Base-by-base conservation (phyloP, 2,329 filamentous ascomycete genomes). In the Akanthomyces dipterigenus region DNA sequence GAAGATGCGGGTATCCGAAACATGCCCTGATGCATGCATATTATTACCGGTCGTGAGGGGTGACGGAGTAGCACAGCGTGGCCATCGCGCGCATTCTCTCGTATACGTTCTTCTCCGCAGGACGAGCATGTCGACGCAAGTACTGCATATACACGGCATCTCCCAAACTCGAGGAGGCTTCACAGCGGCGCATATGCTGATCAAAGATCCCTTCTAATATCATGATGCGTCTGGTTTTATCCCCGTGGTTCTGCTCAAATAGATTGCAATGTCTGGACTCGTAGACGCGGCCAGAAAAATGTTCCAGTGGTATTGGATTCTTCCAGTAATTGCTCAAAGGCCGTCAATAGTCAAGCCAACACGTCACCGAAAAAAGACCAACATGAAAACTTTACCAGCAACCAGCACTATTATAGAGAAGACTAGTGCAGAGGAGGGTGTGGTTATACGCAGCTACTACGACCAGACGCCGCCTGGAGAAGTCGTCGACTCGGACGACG, bases 391-490 rank as follows among this genome's bases (percentile, higher is more conserved):
- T 20, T 28, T 28, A 20, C 8, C 55, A 1, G 24, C 5, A n/a
- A 36, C 5, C n/a, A 26, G 5, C 12, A 2, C 38, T 12, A 14
- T 3, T 28, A 18, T 36, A 36, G 55, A n/a, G 1, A 26, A 43
- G 9, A 11, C 55, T 1, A 16, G 12, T 12, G n/a, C 45, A 9
- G 55, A 24, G 22, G 55, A 24, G 22, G 0, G 11, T 2, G 11
- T 9, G 5, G 20, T 26, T 12, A 61, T 43, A 31, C n/a, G 40
- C 28, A n/a, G 9, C 38, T 72, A 72, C 60, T 73, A 74, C 64
- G 70, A 74, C 46, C 67, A 71, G 31, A 75, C 72, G n/a, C 72
- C 72, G 18, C 70, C 71, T 0, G 67, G 69, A 54, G 72, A 75
- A 60, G 60, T 68, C 31, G 68, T 65, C 8, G 70, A 72, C n/a